Conservation (phyloP, 140 eudicot genomes). For the Cichorium intybus region DNA sequence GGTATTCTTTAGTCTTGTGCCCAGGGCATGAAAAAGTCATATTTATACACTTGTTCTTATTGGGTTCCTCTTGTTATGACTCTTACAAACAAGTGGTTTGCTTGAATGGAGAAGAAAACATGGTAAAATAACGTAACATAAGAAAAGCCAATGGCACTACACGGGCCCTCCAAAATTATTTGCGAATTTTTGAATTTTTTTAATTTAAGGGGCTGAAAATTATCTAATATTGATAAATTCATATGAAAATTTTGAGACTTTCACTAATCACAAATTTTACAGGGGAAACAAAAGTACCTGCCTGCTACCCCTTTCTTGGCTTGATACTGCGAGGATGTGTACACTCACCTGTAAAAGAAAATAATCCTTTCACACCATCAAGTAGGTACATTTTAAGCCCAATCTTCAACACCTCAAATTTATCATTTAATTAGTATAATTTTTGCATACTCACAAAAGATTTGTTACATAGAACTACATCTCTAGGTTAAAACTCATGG, state of each 20-base stretch:
- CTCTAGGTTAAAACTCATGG: not conserved
- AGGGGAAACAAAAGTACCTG: no score
- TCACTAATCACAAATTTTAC: no score
- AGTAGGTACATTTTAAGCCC: slow-evolving; percentile 26
- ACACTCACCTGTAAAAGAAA: slow-evolving; percentile 35
- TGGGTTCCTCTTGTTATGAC: not conserved
- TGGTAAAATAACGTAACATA: not conserved
- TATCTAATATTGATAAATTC: no score
- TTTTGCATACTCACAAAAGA: not conserved
- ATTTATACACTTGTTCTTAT: no score
- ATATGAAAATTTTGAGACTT: no score
- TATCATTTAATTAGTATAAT: not conserved
- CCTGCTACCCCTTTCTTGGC: no score
- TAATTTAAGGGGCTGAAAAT: no score
- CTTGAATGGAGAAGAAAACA: not conserved
- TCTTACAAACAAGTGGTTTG: not conserved
- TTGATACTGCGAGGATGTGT: slow-evolving; percentile 34
- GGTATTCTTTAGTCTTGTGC: no score
- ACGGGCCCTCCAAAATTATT: no score
- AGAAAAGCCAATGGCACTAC: not conserved
- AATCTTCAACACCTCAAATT: not conserved
- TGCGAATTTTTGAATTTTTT: no score
- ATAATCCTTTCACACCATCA: slow-evolving; percentile 59
- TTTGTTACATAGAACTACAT: not conserved
- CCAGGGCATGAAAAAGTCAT: no score